Evolutionary conservation across 345 rosid species (phyloP), one percentile per base, ranked within the genome.

Genomic region (Populus ilicifolia): DNA sequence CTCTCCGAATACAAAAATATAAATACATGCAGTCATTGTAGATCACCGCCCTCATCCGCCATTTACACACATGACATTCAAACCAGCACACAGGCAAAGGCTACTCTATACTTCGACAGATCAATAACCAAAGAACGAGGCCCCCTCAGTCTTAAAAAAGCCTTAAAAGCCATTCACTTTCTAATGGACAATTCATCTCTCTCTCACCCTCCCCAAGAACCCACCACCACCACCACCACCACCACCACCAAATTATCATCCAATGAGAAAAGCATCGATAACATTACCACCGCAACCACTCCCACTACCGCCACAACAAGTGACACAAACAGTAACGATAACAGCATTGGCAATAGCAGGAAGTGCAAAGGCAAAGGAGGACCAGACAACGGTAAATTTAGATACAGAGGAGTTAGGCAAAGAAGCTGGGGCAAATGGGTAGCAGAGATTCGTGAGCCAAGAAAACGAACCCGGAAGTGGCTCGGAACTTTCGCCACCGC

Each of bases 391-490:
- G 79, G 85, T 67, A 90, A 89, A 86, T 90, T 89, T 67, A 81
- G 89, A 66, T 90, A 89, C 81, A 82, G 92, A 69, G 94, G 94
- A 8, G 94, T 90, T 2, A 69, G 94, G 69, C 94, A 90, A 77
- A 76, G 94, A 67, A 89, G 92, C 80, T 90, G 94, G 94, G 94
- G 94, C 0, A 90, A 90, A 80, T 90, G 94, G 94, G 94, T 90
- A 2, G 94, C 92, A 17, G 94, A 90, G 90, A 90, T 89, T 85
- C 88, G 94, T 0, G 94, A 93, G 77, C 94, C 97, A 5, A 84
- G 94, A 67, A 91, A 90, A 78, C 88, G 97, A 27, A 88, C 91
- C 23, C 88, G 96, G 0, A 93, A 90, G 81, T 93, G 97, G 97
- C 94, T 91, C 4, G 96, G 97, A 20, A 91, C 97, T 65, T 93